A percentile compares a stretch with the other conserved stretches of the same genome.
phyloP scores from a whole-genome alignment of 1,284 basidiomycete species.

The Sanghuangporus sanghuang region DNA sequence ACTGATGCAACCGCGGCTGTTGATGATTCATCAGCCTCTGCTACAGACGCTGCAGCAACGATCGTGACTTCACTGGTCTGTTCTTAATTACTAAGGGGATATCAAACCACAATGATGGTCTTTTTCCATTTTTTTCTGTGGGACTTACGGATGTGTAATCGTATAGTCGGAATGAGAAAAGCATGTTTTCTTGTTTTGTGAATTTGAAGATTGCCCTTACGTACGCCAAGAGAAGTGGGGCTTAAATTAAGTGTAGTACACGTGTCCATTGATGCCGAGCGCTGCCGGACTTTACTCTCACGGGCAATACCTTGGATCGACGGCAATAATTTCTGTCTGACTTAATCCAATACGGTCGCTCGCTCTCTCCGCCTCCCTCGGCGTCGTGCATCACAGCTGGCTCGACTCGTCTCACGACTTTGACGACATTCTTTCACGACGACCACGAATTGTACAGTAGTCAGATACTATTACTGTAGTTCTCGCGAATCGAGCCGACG shows the following conservation, averaged over 20 bases:
- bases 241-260: not conserved
- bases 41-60: not conserved
- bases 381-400: not conserved
- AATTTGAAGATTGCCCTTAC: not conserved
- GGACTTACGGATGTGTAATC: not conserved
- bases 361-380: not conserved
- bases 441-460: not conserved
- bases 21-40: not conserved
- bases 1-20: slow-evolving; percentile 18
- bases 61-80: not conserved
- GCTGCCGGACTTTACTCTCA: not conserved
- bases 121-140: not conserved
- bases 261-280: not conserved
- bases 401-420: not conserved
- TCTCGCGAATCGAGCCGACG: not conserved
- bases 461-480: not conserved
- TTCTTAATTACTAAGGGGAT: not conserved
- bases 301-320: not conserved
- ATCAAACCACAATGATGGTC: not conserved
- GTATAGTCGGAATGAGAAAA: slow-evolving; percentile 10
- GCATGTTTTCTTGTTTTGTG: slow-evolving; percentile 1
- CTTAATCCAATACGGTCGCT: not conserved
- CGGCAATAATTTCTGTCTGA: not conserved
- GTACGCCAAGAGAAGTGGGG: not conserved
- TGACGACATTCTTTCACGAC: not conserved